Evolutionary conservation across 2,329 filamentous ascomycete genomes (phyloP).

Genomic region (Talaromyces sp.): DNA sequence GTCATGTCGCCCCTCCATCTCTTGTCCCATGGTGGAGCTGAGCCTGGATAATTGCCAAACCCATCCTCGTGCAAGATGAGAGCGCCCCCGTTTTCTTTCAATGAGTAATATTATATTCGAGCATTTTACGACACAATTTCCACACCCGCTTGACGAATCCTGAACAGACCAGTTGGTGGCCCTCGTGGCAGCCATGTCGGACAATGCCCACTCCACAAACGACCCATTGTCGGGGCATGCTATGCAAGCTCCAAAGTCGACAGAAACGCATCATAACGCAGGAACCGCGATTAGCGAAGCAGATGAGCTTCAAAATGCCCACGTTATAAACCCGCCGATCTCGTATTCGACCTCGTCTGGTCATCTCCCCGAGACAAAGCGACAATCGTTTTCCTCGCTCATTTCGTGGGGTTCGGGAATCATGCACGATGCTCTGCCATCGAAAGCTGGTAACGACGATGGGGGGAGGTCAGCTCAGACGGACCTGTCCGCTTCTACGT

Average conservation of each 20-base stretch:
- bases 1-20: not conserved
- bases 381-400: constrained; percentile 67
- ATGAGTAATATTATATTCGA: not conserved
- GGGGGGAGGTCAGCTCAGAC: constrained; percentile 3
- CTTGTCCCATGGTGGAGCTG: not conserved
- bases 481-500: constrained; percentile 12
- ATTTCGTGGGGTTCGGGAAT: constrained; percentile 48
- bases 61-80: not conserved
- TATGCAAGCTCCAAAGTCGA: not conserved
- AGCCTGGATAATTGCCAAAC: constrained; percentile 4
- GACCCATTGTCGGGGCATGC: not conserved
- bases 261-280: not conserved
- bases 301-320: constrained; percentile 6
- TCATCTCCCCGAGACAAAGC: constrained; percentile 46
- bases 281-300: constrained; percentile 7
- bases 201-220: constrained; percentile 4
- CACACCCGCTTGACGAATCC: not conserved
- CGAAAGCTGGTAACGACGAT: constrained; percentile 8
- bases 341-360: not conserved
- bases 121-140: not conserved
- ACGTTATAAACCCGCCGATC: not conserved
- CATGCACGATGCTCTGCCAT: constrained; percentile 15
- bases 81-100: not conserved
- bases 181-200: constrained; percentile 7
- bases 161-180: not conserved